phyloP scores from a whole-genome alignment of 768 basidiomycete genomes.

The Trametes meyenii region DNA sequence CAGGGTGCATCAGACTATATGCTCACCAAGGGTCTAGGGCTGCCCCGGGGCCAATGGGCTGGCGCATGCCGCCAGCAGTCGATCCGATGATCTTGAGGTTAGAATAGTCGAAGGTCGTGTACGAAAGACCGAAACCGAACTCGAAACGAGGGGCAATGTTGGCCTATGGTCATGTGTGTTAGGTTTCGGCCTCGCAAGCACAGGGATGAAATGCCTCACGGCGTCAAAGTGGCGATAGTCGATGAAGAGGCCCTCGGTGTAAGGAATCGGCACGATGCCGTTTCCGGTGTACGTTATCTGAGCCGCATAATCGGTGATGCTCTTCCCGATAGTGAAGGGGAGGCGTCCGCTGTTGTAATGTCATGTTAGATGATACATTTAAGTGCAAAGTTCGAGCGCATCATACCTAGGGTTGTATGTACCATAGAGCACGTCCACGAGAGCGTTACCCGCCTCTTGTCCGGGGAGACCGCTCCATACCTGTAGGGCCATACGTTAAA shows the following conservation, averaged over 20 bases:
- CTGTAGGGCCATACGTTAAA: constrained; percentile 11
- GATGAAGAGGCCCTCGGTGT: constrained; percentile 53
- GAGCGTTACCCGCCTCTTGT: constrained; percentile 73
- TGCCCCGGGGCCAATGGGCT: constrained; percentile 18
- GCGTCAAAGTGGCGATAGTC: constrained; percentile 45
- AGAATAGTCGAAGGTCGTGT: constrained; percentile 77
- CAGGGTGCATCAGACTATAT: constrained; percentile 27
- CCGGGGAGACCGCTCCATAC: constrained; percentile 63
- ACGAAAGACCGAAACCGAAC: constrained; percentile 88
- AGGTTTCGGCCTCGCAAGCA: background rate
- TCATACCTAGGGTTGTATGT: constrained; percentile 62
- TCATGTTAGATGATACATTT: background rate
- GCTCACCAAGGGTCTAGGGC: constrained; percentile 27
- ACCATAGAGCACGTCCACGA: constrained; percentile 81
- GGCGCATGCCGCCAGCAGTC: constrained; percentile 30
- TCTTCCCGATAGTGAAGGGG: constrained; percentile 76
- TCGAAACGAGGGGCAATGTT: constrained; percentile 79
- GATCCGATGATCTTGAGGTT: constrained; percentile 49
- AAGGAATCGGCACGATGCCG: constrained; percentile 53
- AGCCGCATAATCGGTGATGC: constrained; percentile 51
- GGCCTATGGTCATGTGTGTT: constrained; percentile 37
- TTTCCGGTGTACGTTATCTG: constrained; percentile 36
- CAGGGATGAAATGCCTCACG: constrained; percentile 14
- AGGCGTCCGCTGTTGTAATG: constrained; percentile 48
- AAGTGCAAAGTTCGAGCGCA: background rate